Percentiles rank a stretch among this genome's conserved stretches.
These are phyloP conservation scores for Fonsecaea monophora DNA, from an alignment of 2,329 filamentous ascomycete species.

Conservation along the genomic window DNA sequence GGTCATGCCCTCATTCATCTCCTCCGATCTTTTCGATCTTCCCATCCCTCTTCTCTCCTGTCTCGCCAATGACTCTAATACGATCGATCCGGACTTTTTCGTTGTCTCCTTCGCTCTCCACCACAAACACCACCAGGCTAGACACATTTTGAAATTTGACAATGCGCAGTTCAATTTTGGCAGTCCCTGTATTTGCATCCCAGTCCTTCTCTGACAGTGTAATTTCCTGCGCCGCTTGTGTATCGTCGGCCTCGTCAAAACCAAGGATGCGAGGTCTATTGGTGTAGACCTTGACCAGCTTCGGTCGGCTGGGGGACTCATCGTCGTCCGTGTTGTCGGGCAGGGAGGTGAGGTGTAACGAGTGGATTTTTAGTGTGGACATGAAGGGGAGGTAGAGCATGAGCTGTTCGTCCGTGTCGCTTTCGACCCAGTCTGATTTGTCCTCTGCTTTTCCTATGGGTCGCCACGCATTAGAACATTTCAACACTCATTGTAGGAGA, in stretches of 20 bases:
- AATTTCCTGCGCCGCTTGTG: conserved; percentile 78
- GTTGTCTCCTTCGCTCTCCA: conserved; percentile 79
- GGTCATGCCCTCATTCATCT: conserved; percentile 50
- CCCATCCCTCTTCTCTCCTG: conserved; percentile 87
- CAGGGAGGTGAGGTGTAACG: conserved; percentile 81
- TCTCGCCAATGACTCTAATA: conserved; percentile 77
- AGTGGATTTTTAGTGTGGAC: conserved; percentile 86
- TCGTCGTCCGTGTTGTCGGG: conserved; percentile 64
- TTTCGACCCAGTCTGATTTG: conserved; percentile 86
- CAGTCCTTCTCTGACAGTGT: conserved; percentile 78
- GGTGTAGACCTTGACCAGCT: conserved; percentile 81
- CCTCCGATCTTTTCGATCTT: conserved; percentile 95
- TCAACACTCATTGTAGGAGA: neutral
- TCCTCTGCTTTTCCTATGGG: conserved; percentile 56
- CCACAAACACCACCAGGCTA: conserved; percentile 85
- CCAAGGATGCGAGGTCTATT: conserved; percentile 90
- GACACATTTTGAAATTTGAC: conserved; percentile 98
- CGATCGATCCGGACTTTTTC: conserved; percentile 79
- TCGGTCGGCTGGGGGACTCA: conserved; percentile 79
- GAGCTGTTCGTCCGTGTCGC: conserved; percentile 94
- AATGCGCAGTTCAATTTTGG: conserved; percentile 76
- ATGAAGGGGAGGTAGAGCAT: conserved; percentile 93
- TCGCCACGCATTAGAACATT: neutral
- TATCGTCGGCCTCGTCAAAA: conserved; percentile 92
- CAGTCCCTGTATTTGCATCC: conserved; percentile 75